Evolutionary conservation across 2,329 filamentous ascomycete genomes (phyloP), one percentile per base, ranked within the genome.

Genomic region (Tolypocladium cylindrosporum): DNA sequence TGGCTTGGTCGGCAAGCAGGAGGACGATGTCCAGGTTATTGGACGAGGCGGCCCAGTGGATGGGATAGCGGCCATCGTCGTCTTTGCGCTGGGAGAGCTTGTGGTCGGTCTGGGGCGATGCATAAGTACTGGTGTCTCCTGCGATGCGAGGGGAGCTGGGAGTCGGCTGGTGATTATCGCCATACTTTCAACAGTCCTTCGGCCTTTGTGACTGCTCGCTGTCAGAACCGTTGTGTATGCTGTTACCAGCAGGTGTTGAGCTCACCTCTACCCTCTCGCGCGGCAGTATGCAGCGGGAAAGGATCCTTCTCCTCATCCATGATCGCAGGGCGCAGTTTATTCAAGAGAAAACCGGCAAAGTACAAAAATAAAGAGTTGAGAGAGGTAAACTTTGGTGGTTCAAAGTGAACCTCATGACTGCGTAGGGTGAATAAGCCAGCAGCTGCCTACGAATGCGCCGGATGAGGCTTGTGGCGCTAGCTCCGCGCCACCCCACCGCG

Each of bases 1-100:
- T 79, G 66, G 86, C 86, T 61, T 79, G 78, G 58, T 89, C 80
- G 2, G 88, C 80, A 4, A 97, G 78, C 24, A 93, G 70, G 55
- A 88, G 79, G 21, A 90, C 85, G 59, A 97, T 91, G 31, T 86
- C 82, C 8, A 87, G 74, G 64, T 85, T 87, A 70, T 94, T 95
- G 72, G 89, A 88, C 27, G 92, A 94, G 2, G 86, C 84, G 0
- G 94, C 93, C 94, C 94, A 99, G 78, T 99, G 94, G 58, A 97
- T 85, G 2, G 94, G 87, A 42, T 96, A 83, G 51, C 94, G 89
- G 19, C 91, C 90, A 71, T 99, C 94, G 54, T 90, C 87, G 67
- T 99, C 94, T 66, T 86, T 84, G 59, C 73, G 73, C 53, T 76
- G 79, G 34, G 90, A 86, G 43, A 95, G 82, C 67, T 89, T 92